Conservation (phyloP, 2,329 filamentous ascomycete genomes). For the Fulvia fulva region DNA sequence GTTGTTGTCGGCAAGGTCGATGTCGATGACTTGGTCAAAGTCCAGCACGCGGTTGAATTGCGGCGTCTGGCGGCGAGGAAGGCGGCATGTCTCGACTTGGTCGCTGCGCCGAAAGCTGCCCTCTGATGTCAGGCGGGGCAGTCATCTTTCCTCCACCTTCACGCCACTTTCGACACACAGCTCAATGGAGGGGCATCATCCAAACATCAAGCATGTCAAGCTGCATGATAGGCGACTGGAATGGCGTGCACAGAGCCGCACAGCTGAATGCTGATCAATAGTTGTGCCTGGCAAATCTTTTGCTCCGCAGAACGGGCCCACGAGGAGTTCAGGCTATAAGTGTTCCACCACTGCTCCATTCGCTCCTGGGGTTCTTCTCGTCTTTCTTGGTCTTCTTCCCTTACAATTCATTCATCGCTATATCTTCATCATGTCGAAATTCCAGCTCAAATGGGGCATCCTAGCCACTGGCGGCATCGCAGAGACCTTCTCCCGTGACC, state of each 20-base stretch:
- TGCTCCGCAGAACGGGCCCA: not conserved
- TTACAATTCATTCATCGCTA: not conserved
- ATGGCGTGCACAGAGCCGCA: not conserved
- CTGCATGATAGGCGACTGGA: not conserved
- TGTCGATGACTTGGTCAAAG: not conserved
- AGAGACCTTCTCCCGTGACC: constrained; percentile 64
- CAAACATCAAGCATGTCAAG: not conserved
- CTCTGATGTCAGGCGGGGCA: not conserved
- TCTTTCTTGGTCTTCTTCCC: not conserved
- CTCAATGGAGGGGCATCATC: not conserved
- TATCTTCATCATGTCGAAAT: constrained; percentile 30
- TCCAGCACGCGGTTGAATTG: not conserved
- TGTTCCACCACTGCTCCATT: not conserved
- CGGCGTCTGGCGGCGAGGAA: not conserved
- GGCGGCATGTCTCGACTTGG: not conserved
- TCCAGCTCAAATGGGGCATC: constrained; percentile 40
- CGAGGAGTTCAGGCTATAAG: not conserved
- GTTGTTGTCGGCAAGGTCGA: not conserved
- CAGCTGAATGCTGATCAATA: not conserved
- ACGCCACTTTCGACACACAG: no score
- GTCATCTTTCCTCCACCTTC: not conserved
- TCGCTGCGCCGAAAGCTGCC: not conserved
- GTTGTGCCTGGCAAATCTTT: not conserved
- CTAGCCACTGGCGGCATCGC: constrained; percentile 49
- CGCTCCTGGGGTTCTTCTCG: not conserved